Evolutionary conservation across 2,329 filamentous ascomycete genomes (phyloP).

Genomic region (Paecilomyces fulvus): DNA sequence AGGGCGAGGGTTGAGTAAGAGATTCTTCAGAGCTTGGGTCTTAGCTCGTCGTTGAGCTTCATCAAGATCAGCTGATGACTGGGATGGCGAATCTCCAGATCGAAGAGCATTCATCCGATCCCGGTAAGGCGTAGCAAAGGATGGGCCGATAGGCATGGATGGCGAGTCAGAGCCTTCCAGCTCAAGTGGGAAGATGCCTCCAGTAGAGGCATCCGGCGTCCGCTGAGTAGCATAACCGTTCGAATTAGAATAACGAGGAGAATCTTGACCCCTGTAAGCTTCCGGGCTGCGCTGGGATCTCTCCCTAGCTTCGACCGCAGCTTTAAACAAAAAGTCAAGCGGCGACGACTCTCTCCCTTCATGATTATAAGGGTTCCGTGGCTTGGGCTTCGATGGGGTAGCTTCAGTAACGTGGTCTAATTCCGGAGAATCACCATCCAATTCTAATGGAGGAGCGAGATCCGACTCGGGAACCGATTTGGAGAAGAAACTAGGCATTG

Average conservation of each 20-base stretch:
- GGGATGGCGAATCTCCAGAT: constrained; percentile 25
- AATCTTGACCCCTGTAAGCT: constrained; percentile 38
- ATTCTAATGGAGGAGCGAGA: constrained; percentile 24
- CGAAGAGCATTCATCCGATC: constrained; percentile 38
- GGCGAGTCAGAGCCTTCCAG: constrained; percentile 52
- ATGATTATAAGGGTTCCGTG: constrained; percentile 22
- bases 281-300: constrained; percentile 42
- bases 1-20: constrained; percentile 35
- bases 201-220: constrained; percentile 39
- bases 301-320: constrained; percentile 60
- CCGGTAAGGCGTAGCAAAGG: constrained; percentile 54
- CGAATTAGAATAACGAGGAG: constrained; percentile 40
- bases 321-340: constrained; percentile 82
- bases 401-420: constrained; percentile 25
- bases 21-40: constrained; percentile 37
- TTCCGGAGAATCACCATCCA: constrained; percentile 33
- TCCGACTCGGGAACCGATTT: constrained; percentile 63
- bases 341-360: constrained; percentile 57
- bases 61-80: constrained; percentile 17
- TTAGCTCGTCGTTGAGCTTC: constrained; percentile 36
- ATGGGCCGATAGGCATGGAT: constrained; percentile 50
- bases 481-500: constrained; percentile 80
- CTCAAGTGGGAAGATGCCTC: constrained; percentile 59
- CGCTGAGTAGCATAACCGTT: constrained; percentile 31
- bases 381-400: constrained; percentile 39